A percentile compares a stretch with the other conserved stretches of the same genome.
Conservation (phyloP, 2,329 filamentous ascomycete genomes). For the Aspergillus intermedius region DNA sequence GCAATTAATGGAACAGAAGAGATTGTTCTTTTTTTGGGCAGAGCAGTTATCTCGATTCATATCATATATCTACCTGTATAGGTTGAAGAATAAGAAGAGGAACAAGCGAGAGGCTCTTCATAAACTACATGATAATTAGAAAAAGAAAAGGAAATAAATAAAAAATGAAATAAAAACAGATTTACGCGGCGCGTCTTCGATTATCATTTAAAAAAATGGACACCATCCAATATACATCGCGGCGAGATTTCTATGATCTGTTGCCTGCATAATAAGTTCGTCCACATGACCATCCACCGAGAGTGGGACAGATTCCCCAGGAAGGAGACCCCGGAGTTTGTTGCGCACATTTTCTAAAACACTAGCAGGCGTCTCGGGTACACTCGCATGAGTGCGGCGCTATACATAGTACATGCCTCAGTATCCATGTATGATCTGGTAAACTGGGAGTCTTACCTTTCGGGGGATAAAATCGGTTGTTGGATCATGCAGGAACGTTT, state of each 20-base stretch:
- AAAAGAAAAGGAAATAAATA: not conserved
- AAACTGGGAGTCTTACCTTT: conserved; percentile 38
- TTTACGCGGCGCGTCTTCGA: not conserved
- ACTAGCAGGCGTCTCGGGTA: conserved; percentile 64
- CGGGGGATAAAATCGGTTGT: conserved; percentile 87
- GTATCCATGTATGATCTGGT: not conserved
- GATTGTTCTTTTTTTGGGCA: too few relatives aligned
- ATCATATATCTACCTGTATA: too few relatives aligned
- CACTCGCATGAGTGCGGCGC: conserved; percentile 45
- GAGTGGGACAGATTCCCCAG: conserved; percentile 82
- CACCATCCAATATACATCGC: conserved; percentile 98
- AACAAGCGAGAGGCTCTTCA: too few relatives aligned
- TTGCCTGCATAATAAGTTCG: conserved; percentile 82
- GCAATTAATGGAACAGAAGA: not conserved
- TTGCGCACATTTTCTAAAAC: conserved; percentile 83
- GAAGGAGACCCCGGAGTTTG: conserved; percentile 78
- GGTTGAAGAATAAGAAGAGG: too few relatives aligned
- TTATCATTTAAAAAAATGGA: conserved; percentile 51
- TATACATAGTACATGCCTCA: conserved; percentile 14
- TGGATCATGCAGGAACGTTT: conserved; percentile 94
- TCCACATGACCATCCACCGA: conserved; percentile 97
- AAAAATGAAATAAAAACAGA: not conserved
- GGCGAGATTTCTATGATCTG: conserved; percentile 69
- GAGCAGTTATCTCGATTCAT: too few relatives aligned
- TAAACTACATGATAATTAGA: too few relatives aligned